Base-by-base conservation (phyloP, 2,329 filamentous ascomycete genomes). In the Alternaria atra region DNA sequence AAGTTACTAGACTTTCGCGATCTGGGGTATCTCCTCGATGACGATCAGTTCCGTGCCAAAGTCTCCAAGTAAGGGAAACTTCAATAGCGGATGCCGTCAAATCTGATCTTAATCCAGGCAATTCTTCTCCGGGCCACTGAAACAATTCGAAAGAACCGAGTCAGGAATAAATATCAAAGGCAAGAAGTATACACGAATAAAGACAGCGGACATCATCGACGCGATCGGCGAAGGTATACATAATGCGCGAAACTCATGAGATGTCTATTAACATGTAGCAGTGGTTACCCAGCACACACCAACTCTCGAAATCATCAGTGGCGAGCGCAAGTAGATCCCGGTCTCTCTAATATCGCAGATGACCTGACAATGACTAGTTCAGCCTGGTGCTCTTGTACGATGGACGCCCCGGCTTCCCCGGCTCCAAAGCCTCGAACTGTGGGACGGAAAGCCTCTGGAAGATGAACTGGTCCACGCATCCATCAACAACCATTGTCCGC, bases 1-100 rank as follows among this genome's bases (percentile, higher is more conserved):
- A 86, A 85, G 57, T 82, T 83, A 27, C 80, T 93, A 37, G 86
- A 90, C 65, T 82, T 92, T 9, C 82, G 86, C 54, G 87, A 90
- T 70, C 81, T 92, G 1, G 78, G 81, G 10, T 79, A 86, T 40
- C 80, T 91, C 23, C 80, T 92, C 2, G 82, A 85, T 9, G 85
- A 89, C 58, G 80, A 85, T 48, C 84, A 84, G 53, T 89, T 90
- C 53, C 84, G 82, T 50, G 84, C 86, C 60, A 84, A 84, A 40
- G 84, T 91, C 30, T 84, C 83, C 8, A 83, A 83, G 73, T 87
- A 78, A 65, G 81, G 84, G 13, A 15, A 32, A 10, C 39, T 37
- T 29, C 20, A 29, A 52, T 43, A 15, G 10, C 30, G 46, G 27
- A 5, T 5, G 27, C 8, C 13, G 17, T 29, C 23, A n/a, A 17